Percentiles rank a stretch among this genome's conserved stretches.
These are phyloP conservation scores for Solanum rostratum DNA, from an alignment of 257 asterid species.

Conservation along the genomic window DNA sequence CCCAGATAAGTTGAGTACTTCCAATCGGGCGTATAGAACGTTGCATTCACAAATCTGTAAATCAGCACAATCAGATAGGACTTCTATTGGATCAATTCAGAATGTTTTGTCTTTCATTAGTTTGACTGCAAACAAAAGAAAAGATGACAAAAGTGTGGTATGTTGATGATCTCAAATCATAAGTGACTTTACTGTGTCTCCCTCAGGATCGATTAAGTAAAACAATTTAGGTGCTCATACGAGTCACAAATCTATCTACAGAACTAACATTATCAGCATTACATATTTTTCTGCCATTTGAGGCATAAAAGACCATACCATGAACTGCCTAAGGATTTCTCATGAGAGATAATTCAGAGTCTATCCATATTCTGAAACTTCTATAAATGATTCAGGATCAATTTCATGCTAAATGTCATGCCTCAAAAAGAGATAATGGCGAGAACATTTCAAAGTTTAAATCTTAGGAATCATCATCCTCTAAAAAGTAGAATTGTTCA, in stretches of 20 bases:
- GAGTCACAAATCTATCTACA: not conserved
- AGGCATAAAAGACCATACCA: not conserved
- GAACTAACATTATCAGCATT: not conserved
- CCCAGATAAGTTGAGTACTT: constrained; percentile 81
- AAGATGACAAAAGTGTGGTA: not conserved
- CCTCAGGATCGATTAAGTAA: not conserved
- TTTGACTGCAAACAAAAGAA: not conserved
- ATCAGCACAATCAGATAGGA: not conserved
- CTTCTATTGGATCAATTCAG: not conserved
- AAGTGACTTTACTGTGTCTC: not conserved
- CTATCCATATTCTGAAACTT: not conserved
- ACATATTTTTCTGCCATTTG: not conserved
- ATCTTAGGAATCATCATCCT: not conserved
- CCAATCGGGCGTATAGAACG: constrained; percentile 62
- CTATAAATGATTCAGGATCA: not conserved
- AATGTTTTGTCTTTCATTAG: not conserved
- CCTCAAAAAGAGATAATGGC: not conserved
- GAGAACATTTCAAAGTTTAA: not conserved
- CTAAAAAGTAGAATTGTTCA: not conserved
- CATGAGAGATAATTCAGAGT: not conserved
- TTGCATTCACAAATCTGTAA: constrained; percentile 78
- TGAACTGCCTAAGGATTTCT: not conserved
- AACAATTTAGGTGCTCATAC: not conserved
- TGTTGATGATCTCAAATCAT: not conserved
- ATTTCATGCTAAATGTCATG: not conserved